Base-by-base conservation (phyloP, 441 rosid genomes). In the Melastoma candidum region DNA sequence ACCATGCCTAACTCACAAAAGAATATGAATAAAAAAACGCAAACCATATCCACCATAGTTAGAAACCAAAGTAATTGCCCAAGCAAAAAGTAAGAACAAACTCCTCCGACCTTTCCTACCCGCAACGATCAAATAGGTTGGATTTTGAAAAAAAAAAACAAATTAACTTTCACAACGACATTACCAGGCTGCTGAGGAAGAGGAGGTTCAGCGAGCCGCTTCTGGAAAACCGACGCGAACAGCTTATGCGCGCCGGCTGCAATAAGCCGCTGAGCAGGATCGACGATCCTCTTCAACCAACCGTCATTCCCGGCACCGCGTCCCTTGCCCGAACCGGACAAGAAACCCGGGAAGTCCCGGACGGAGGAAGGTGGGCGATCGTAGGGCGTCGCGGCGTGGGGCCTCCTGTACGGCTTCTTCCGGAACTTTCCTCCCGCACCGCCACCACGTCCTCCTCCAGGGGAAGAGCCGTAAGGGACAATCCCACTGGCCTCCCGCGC, bases 261-360 rank as follows among this genome's bases (percentile, higher is more conserved):
- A 60, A 93, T 75, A 52, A 93, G 79, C 59, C 82, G 63, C 61
- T 83, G 97, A 13, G 96, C 95, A 57, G 97, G 99, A 83, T 89
- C 93, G 68, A 89, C 84, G 54, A 93, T 46, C 72, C 80, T 93
- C 63, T 96, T 77, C 26, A 93, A 43, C 99, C 97, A 93, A 3
- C 95, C 83, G 61, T 72, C 67, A 7, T 36, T 36, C 8, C 26
- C 54, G 57, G 55, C 63, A 48, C 9, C 25, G 22, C 48, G 13
- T 47, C 59, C 52, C 48, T 54, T 51, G 27, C 60, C 63, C 50
- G 44, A 44, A 69, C 58, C 58, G 32, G 83, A 36, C 41, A 36
- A 36, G 6, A 36, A 36, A 36, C 7, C 41, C 41, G 41, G 41
- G 7, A 36, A 46, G 67, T 74, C 83, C 50, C 86, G 66, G 39